Percentiles rank a stretch among this genome's conserved stretches.
phyloP scores from a whole-genome alignment of 352 stramenopile species.

The Globisporangium splendens region DNA sequence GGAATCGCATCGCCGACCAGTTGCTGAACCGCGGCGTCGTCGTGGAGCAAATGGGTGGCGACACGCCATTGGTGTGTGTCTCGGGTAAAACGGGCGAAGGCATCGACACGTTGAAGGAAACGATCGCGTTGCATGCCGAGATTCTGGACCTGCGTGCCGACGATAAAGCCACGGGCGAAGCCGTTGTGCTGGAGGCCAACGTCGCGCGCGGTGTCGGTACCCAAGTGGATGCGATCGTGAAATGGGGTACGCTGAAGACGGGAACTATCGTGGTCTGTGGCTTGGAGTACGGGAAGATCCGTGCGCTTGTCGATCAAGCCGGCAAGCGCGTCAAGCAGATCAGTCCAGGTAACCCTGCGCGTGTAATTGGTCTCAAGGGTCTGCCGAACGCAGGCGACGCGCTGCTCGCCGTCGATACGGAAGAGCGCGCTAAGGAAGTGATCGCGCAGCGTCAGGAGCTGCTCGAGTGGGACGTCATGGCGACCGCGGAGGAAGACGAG shows the following conservation, averaged over 20 bases:
- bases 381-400: constrained; percentile 76
- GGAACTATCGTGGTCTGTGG: constrained; percentile 95
- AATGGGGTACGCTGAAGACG: constrained; percentile 95
- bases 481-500: constrained; percentile 43
- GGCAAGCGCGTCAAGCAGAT: constrained; percentile 89
- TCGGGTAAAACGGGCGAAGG: constrained; percentile 94
- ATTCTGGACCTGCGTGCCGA: constrained; percentile 96
- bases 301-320: constrained; percentile 58
- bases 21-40: constrained; percentile 93
- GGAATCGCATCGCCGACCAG: constrained; percentile 74
- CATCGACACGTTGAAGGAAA: constrained; percentile 96
- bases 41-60: constrained; percentile 92
- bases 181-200: constrained; percentile 95
- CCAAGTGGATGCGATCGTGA: constrained; percentile 95
- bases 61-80: constrained; percentile 92
- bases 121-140: constrained; percentile 95
- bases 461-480: constrained; percentile 74
- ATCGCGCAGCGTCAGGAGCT: constrained; percentile 66
- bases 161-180: constrained; percentile 83
- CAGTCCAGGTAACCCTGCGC: constrained; percentile 88
- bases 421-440: constrained; percentile 81
- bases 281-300: constrained; percentile 93
- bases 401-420: constrained; percentile 64
- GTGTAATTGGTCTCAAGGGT: constrained; percentile 83
- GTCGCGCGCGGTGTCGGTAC: constrained; percentile 93